phyloP scores from a whole-genome alignment of 1,284 basidiomycete species.

The Apiotrichum domesticum region DNA sequence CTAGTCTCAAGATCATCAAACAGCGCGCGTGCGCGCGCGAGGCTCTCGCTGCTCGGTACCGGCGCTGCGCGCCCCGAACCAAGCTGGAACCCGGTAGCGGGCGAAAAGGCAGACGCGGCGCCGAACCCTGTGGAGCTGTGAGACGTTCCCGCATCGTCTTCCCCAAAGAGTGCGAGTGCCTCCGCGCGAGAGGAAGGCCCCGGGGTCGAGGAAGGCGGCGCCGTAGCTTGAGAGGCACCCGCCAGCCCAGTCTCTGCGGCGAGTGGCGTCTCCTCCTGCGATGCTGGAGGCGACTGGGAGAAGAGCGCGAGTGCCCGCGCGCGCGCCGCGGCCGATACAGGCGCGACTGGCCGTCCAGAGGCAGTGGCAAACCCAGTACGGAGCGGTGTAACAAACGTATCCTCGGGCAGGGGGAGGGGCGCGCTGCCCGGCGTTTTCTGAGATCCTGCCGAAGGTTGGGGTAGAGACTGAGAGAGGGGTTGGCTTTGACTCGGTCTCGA shows the following conservation, averaged over 20 bases:
- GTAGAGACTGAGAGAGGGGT: neutral
- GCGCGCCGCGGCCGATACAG: neutral
- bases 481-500: neutral
- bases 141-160: neutral
- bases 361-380: neutral
- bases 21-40: neutral
- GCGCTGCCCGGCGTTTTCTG: neutral
- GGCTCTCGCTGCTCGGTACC: neutral
- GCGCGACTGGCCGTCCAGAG: neutral
- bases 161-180: slow-evolving; percentile 2
- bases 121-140: neutral
- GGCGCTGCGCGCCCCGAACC: neutral
- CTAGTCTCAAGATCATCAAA: slow-evolving; percentile 3
- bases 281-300: neutral
- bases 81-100: neutral
- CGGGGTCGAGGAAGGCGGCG: neutral
- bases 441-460: neutral
- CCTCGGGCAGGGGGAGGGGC: neutral
- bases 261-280: neutral
- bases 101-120: neutral
- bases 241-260: neutral
- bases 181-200: neutral
- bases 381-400: neutral
- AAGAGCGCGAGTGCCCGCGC: slow-evolving; percentile 5
- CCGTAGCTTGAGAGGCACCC: neutral